Base-by-base conservation (phyloP, 495 filamentous ascomycete species). In the Hypoxylon lienhwacheense region DNA sequence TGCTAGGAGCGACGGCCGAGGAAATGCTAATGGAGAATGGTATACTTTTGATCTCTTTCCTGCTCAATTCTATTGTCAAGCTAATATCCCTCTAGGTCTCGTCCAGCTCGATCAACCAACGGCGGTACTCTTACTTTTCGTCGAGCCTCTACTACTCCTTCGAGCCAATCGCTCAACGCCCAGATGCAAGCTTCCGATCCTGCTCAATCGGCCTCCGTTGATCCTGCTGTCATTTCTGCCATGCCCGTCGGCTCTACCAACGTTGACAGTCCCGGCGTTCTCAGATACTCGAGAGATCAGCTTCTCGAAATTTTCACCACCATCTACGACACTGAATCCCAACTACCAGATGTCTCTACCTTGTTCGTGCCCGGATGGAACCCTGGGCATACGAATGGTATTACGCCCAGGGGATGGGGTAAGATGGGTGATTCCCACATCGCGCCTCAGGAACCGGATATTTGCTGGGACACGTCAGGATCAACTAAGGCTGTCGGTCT, bases 401-500 rank as follows among this genome's bases (percentile, higher is more conserved):
- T 71, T 41, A 73, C 75, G 40, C 77, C 83, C 53, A 80, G 84
- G 8, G 77, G 81, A 25, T 96, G 91, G 90, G 88, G 87, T 25
- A 89, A 87, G 68, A 78, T 80, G 59, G 81, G 85, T 42, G 89
- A 95, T 28, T 84, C 86, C 24, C 71, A 72, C 51, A 75, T 82
- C 47, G 70, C 71, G 32, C 75, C 77, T 55, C 74, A 76, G 64
- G 90, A 84, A 35, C 87, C 84, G 1, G 88, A 91, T 53, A 76
- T 91, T 36, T 97, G 95, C 65, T 98, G 95, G 93, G 92, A 97
- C 63, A 71, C 81, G 45, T 78, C 81, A 34, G 92, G 91, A 24
- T 77, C 76, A 49, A 74, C 86, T 20, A 81, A 82, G 50, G 91
- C 92, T 11, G 71, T 97, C 43, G 82, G 81, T 26, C 65, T 96